phyloP scores from a whole-genome alignment of 2,329 filamentous ascomycete species.

The Thelonectria discophora region DNA sequence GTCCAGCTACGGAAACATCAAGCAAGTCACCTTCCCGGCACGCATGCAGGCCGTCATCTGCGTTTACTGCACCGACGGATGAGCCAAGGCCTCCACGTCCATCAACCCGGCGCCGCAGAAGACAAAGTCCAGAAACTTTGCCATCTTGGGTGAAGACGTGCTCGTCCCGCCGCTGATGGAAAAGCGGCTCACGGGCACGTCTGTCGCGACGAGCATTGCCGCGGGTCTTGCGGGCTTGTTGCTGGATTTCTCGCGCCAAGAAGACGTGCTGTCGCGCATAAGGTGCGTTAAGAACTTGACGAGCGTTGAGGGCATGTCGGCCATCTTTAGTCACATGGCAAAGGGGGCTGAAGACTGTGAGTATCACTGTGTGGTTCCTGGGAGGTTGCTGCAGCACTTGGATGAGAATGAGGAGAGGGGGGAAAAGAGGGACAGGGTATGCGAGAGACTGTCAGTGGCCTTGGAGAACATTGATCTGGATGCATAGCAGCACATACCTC shows the following conservation, averaged over 20 bases:
- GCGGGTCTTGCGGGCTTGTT: conserved; percentile 17
- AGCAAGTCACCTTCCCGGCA: conserved; percentile 20
- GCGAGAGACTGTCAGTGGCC: too few species aligned
- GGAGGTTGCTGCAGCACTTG: too few species aligned
- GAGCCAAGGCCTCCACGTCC: conserved; percentile 12
- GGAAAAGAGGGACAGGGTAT: too few species aligned
- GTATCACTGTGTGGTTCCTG: too few species aligned
- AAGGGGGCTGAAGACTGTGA: too few species aligned
- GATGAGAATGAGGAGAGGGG: too few species aligned
- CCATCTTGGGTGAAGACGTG: conserved; percentile 22
- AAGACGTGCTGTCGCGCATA: too few species aligned
- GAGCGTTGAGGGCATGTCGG: too few species aligned
- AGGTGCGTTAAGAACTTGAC: too few species aligned
- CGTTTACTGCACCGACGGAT: conserved; percentile 18
- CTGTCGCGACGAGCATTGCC: conserved; percentile 16
- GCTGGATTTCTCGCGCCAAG: conserved; percentile 22
- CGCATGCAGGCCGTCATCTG: conserved; percentile 22
- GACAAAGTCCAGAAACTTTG: conserved; percentile 16
- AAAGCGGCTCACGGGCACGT: conserved; percentile 9
- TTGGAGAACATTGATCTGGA: too few species aligned
- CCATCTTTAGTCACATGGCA: too few species aligned
- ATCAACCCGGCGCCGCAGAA: conserved; percentile 19
- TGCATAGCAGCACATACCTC: too few species aligned
- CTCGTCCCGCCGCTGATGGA: conserved; percentile 1
- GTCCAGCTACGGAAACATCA: conserved; percentile 24